Base-by-base conservation (phyloP, 192 early-diverging fungal genomes). In the Chytriomyces confervae region DNA sequence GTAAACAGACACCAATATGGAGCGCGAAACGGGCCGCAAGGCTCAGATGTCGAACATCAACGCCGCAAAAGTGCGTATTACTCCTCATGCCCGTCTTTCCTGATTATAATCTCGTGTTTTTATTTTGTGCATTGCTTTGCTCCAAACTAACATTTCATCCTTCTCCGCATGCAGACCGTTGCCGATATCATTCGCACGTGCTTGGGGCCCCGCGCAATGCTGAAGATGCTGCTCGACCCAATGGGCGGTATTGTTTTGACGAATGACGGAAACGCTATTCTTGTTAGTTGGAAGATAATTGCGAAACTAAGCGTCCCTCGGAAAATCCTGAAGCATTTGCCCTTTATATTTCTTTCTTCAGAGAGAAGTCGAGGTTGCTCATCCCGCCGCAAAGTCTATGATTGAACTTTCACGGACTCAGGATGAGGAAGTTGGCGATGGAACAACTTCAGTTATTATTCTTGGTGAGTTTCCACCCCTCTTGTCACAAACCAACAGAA, bases 391-490 rank as follows among this genome's bases (percentile, higher is more conserved):
- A 62, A 99, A 99, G 87, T 95, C 93, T 80, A 98, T 98, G 97
- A 98, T 99, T 76, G 98, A 99, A 85, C 91, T 99, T 62, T 93
- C 95, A 65, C 88, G 98, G 86, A 99, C 98, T 69, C 98, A 99
- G 88, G 98, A 99, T 84, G 98, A 99, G 83, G 98, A 99, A 86
- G 97, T 98, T 60, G 98, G 98, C 75, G 98, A 99, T 79, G 98
- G 98, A 73, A 99, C 98, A 10, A 99, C 98, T 16, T 93, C 91
- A 80, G 98, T 99, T 75, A 98, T 99, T 77, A 98, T 99, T 78
- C 89, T 99, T 53, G 95, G 95, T 96, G 29, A n/a, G 75, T 44
- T 75, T 48, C 29, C 10, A 50, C 29, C 47, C 7, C 13, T n/a
- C 9, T 57, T 73, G 72, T 23, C 65, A 11, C 27, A 11, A 11